These are phyloP conservation scores for Uromyces viciae-fabae DNA, from an alignment of 1,284 basidiomycete genomes.

Conservation along the genomic window DNA sequence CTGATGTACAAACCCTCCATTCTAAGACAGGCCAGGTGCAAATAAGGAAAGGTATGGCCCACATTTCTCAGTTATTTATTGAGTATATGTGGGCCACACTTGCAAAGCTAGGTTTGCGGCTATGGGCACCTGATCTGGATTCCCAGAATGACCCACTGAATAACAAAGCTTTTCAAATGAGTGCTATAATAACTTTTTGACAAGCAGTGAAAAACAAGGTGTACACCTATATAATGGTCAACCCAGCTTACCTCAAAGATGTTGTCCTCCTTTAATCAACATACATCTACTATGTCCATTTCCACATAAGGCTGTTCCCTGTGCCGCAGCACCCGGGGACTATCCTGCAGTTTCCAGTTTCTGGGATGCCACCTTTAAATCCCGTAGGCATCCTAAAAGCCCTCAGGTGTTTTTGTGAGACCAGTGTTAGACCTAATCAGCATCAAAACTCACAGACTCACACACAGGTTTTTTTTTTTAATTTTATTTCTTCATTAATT, in stretches of 20 bases:
- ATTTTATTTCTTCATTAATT: no score
- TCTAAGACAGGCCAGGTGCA: background rate
- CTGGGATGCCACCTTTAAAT: no score
- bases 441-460: no score
- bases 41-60: background rate
- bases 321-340: no score
- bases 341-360: no score
- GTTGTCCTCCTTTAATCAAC: background rate
- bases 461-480: no score
- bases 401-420: no score
- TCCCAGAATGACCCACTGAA: background rate
- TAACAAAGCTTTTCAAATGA: background rate
- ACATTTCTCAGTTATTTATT: background rate
- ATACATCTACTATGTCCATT: conserved; percentile 21
- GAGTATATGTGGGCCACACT: background rate
- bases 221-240: conserved; percentile 19
- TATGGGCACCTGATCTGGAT: background rate
- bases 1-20: background rate
- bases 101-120: background rate
- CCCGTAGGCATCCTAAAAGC: no score
- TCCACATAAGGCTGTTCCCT: no score
- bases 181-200: conserved; percentile 6
- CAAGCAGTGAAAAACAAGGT: background rate
- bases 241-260: background rate
- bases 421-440: no score